Evolutionary conservation across 768 basidiomycete genomes (phyloP), one percentile per base, ranked within the genome.

Genomic region (Leccinum ochraceum): DNA sequence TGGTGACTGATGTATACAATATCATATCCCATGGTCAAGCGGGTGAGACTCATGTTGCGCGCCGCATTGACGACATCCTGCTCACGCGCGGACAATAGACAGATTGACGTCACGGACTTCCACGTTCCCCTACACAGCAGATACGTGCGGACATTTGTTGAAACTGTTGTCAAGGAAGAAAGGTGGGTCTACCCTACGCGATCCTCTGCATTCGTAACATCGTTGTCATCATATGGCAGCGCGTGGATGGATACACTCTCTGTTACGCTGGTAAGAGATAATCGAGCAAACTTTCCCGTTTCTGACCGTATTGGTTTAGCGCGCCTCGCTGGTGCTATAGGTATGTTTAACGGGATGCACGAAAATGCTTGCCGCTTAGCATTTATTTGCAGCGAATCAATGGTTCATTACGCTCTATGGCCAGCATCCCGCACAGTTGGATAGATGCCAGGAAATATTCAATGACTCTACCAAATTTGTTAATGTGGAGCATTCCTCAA

Each of bases 81-180:
- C 44, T 46, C 44, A 46, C 1, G 5, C 7, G 6, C 44, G 78
- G 7, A 17, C 17, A 26, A 50, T 24, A 77, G 88, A 90, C 69
- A 82, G 83, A 56, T 71, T 87, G 66, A 89, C 87, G 3, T 90
- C 88, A 2, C 65, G 66, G 1, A 74, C 76, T 3, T 87, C 87
- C 0, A 86, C 87, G 0, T 88, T 88, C 66, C 84, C 84, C 0
- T 88, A 84, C 62, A 73, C 76, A 4, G 75, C 76, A 17, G 70
- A 77, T 16, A 74, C 80, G 36, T 86, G 83, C 64, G 74, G 72
- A 34, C 72, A 79, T 7, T 82, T 87, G 57, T 60, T 86, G 53
- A 71, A 80, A 24, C 68, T 86, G 14, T 67, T 89, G n/a, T 77
- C 74, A 24, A 65, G 67, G 30, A 79, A 79, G 34, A 74, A 76